phyloP scores from a whole-genome alignment of 345 rosid genomes.

The Eutrema japonicum region DNA sequence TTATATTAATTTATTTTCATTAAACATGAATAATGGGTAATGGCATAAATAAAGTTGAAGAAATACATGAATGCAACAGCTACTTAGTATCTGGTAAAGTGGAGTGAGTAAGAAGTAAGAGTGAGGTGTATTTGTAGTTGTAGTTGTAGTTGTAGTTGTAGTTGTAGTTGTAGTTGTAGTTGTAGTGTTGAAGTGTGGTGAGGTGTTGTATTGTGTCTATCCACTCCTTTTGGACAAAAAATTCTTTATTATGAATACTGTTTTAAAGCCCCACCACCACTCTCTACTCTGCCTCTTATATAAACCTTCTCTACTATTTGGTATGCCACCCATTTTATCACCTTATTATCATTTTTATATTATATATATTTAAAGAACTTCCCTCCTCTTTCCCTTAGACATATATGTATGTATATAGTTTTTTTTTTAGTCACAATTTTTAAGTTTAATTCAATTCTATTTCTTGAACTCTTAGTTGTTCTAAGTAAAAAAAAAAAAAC shows the following conservation, averaged over 20 bases:
- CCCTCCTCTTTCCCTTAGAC: not conserved
- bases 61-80: conserved; percentile 33
- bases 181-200: conserved; percentile 32
- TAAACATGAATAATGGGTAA: conserved; percentile 2
- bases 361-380: conserved; percentile 11
- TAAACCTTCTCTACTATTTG: conserved; percentile 34
- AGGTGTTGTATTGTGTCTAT: conserved; percentile 46
- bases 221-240: conserved; percentile 40
- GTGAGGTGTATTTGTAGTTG: conserved; percentile 42
- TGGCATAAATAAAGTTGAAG: conserved; percentile 14
- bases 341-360: not conserved
- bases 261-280: conserved; percentile 41
- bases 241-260: conserved; percentile 17
- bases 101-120: conserved; percentile 63
- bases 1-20: not conserved
- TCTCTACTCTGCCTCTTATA: conserved; percentile 31
- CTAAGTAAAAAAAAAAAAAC: not conserved
- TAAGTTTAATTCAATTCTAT: not conserved
- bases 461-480: conserved; percentile 14
- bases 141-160: not conserved
- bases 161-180: conserved; percentile 17
- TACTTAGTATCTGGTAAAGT: conserved; percentile 46
- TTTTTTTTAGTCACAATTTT: not conserved
- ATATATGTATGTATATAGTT: conserved; percentile 22
- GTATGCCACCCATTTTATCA: conserved; percentile 44